phyloP scores from a whole-genome alignment of 257 asterid species.

The Leonotis leonurus region DNA sequence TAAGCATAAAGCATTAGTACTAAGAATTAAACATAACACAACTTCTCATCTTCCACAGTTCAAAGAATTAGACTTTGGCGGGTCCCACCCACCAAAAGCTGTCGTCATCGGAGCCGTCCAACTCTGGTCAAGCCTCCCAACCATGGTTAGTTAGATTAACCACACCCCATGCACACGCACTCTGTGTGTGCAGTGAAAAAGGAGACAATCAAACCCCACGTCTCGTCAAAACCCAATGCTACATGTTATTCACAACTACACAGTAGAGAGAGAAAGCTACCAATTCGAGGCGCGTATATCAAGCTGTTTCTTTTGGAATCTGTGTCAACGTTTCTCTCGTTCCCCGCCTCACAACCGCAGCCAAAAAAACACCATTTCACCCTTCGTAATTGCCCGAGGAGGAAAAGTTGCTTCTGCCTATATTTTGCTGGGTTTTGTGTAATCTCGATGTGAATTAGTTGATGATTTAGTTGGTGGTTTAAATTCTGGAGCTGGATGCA shows the following conservation, averaged over 20 bases:
- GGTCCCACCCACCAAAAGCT: constrained; percentile 15
- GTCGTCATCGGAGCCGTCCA: constrained; percentile 18
- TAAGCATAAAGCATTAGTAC: too few relatives aligned
- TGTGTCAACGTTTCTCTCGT: constrained; percentile 23
- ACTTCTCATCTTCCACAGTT: too few relatives aligned
- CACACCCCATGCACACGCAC: constrained; percentile 24
- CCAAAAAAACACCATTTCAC: background rate
- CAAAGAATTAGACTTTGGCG: too few relatives aligned
- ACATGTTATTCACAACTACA: background rate
- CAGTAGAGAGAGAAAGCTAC: background rate
- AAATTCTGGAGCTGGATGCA: constrained; percentile 10
- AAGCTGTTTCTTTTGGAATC: constrained; percentile 43
- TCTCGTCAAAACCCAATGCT: constrained; percentile 19
- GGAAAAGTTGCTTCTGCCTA: too few relatives aligned
- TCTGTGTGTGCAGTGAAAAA: constrained; percentile 44
- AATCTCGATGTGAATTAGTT: background rate
- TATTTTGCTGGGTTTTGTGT: background rate
- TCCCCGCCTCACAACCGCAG: background rate
- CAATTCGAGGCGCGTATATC: constrained; percentile 40
- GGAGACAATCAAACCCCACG: constrained; percentile 49
- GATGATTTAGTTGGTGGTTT: background rate
- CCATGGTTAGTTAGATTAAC: constrained; percentile 23
- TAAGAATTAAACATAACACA: too few relatives aligned
- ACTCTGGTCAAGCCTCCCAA: constrained; percentile 9
- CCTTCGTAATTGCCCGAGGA: background rate